Conservation (phyloP, 306 rosid genomes). For the Prunus dulcis region DNA sequence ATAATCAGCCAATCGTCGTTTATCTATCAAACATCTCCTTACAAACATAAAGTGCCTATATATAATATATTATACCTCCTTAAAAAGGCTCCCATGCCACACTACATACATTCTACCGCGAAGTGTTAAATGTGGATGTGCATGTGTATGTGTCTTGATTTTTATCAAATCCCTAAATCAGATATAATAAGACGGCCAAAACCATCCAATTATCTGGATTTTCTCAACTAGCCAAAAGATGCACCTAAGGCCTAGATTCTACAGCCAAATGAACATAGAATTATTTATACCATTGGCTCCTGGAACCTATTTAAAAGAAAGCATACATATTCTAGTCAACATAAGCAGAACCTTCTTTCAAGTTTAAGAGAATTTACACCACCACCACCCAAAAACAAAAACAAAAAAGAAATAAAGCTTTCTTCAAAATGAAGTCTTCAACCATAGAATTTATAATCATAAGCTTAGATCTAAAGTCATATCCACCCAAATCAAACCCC, state of each 20-base stretch:
- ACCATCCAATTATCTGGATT: background rate
- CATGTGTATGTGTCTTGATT: background rate
- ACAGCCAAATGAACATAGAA: background rate
- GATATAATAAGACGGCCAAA: background rate
- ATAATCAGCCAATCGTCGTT: background rate
- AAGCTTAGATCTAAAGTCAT: constrained; percentile 22
- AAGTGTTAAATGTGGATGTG: background rate
- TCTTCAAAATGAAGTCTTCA: constrained; percentile 13
- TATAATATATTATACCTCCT: background rate
- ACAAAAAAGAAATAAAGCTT: background rate
- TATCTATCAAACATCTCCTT: background rate
- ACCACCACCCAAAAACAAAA: background rate
- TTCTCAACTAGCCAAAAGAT: background rate
- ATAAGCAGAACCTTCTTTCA: background rate
- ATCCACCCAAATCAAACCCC: background rate
- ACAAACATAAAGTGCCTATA: background rate
- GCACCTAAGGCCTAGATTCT: background rate
- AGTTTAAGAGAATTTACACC: background rate
- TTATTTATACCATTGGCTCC: background rate
- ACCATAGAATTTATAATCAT: background rate
- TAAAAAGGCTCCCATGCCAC: background rate
- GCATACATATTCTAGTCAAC: background rate
- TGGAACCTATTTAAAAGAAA: background rate
- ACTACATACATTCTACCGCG: background rate
- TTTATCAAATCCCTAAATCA: background rate